These are phyloP conservation scores for Yueomyces sp. DNA, from an alignment of 805 yeast species.

Conservation along the genomic window DNA sequence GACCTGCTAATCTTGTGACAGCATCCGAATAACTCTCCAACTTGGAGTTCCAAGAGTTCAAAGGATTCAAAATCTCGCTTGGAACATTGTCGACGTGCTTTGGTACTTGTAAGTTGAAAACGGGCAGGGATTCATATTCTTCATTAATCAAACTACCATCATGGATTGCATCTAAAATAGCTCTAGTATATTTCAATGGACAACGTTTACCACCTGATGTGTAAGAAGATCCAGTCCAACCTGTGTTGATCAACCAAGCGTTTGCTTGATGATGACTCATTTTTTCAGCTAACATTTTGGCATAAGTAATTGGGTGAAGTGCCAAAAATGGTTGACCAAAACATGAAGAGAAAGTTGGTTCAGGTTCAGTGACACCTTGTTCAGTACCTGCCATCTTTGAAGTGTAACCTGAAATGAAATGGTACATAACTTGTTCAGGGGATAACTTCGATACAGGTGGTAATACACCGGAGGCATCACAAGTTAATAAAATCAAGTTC, in stretches of 20 bases:
- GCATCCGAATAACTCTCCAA: slow-evolving; percentile 30
- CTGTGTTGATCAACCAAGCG: slow-evolving; percentile 96
- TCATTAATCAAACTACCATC: slow-evolving; percentile 73
- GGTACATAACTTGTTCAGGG: slow-evolving; percentile 97
- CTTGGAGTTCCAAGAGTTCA: slow-evolving; percentile 51
- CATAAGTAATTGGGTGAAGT: slow-evolving; percentile 95
- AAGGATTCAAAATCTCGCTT: slow-evolving; percentile 70
- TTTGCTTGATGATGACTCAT: slow-evolving; percentile 76
- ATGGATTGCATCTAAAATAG: slow-evolving; percentile 88
- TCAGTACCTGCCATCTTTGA: slow-evolving; percentile 99
- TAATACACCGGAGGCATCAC: slow-evolving; percentile 96
- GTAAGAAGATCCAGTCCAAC: slow-evolving; percentile 95
- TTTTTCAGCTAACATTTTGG: slow-evolving; percentile 89
- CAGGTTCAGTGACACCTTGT: slow-evolving; percentile 96
- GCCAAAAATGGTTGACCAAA: slow-evolving; percentile 98
- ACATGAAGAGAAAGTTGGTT: slow-evolving; percentile 96
- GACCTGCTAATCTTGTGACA: slow-evolving; percentile 52
- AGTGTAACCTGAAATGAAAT: slow-evolving; percentile 95
- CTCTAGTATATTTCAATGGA: slow-evolving; percentile 94
- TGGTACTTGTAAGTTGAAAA: slow-evolving; percentile 82
- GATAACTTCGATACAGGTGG: slow-evolving; percentile 94
- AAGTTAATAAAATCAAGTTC: slow-evolving; percentile 81
- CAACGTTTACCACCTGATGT: slow-evolving; percentile 93
- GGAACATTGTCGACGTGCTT: slow-evolving; percentile 68
- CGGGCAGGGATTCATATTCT: slow-evolving; percentile 73